Evolutionary conservation across 352 stramenopile species (phyloP), one percentile per base, ranked within the genome.

Genomic region (Phytophthora lateralis): DNA sequence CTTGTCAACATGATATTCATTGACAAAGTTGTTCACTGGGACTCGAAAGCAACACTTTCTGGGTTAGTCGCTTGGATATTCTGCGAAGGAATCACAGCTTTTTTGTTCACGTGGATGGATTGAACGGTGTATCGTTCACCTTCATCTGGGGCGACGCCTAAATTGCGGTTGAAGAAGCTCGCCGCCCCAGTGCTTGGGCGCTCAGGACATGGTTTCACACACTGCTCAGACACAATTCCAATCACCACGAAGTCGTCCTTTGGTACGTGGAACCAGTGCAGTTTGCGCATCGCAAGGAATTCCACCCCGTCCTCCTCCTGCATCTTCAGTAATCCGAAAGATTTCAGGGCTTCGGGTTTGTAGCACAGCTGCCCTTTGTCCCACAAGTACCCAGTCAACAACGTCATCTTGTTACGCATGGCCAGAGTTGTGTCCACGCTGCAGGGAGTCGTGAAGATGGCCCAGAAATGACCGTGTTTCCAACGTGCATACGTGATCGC

Each of bases 371-470:
- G 49, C 3, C 48, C 54, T 4, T 42, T 21, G 0, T 39, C 20
- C 15, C 15, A 46, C 10, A 27, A 34, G 38, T 60, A 69, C 11
- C 53, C 46, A 8, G 21, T 32, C 4, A 69, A 18, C 38, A 55
- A 37, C 7, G 53, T 62, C 60, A 64, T 55, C 27, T 69, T 69
- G 47, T 37, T 57, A 12, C 46, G 46, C 30, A 51, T 44, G 2
- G 38, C 41, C 15, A 69, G 12, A 8, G 34, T 39, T 6, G 37
- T 45, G 18, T 70, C 55, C 18, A 70, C 49, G n/a, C 55, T 61
- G 49, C 48, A 66, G 5, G 26, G 30, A 7, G 30, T 17, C 0
- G 20, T 32, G 37, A 70, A 54, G 17, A 62, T 46, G 5, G 21
- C 27, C 44, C 21, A 55, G 5, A 26, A 14, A 9, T 14, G 26